Conservation (phyloP, 768 basidiomycete species). For the Kwoniella bestiolae region DNA sequence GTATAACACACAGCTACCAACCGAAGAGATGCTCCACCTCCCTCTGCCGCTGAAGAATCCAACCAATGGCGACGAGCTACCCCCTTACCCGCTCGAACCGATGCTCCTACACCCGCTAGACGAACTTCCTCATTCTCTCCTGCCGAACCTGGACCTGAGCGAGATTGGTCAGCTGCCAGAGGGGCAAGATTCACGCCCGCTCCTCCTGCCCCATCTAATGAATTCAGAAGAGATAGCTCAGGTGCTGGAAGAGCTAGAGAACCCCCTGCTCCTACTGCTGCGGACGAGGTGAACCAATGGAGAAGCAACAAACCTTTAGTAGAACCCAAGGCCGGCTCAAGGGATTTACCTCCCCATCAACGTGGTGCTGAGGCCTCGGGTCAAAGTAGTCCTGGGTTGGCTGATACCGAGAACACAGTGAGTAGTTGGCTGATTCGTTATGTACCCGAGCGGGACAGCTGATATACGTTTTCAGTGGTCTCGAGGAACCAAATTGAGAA, state of each 20-base stretch:
- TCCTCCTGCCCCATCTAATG: constrained; percentile 20
- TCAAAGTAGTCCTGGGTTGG: constrained; percentile 56
- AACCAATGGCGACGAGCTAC: constrained; percentile 85
- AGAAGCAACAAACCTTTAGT: constrained; percentile 48
- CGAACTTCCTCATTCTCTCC: constrained; percentile 37
- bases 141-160: constrained; percentile 43
- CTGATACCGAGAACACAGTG: constrained; percentile 74
- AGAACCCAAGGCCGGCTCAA: constrained; percentile 47
- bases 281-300: constrained; percentile 52
- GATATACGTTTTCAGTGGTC: constrained; percentile 47
- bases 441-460: background rate
- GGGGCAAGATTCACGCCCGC: constrained; percentile 58
- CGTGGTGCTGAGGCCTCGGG: constrained; percentile 49
- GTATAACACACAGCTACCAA: background rate
- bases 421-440: constrained; percentile 12
- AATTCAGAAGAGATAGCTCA: constrained; percentile 40
- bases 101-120: constrained; percentile 47
- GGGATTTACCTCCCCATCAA: constrained; percentile 58
- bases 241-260: constrained; percentile 43
- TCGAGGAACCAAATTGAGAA: constrained; percentile 52
- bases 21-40: constrained; percentile 58
- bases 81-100: constrained; percentile 66
- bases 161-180: constrained; percentile 58
- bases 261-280: constrained; percentile 29
- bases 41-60: constrained; percentile 79